Conservation (phyloP, 2,329 filamentous ascomycete species). For the Hypoxylon sp. region DNA sequence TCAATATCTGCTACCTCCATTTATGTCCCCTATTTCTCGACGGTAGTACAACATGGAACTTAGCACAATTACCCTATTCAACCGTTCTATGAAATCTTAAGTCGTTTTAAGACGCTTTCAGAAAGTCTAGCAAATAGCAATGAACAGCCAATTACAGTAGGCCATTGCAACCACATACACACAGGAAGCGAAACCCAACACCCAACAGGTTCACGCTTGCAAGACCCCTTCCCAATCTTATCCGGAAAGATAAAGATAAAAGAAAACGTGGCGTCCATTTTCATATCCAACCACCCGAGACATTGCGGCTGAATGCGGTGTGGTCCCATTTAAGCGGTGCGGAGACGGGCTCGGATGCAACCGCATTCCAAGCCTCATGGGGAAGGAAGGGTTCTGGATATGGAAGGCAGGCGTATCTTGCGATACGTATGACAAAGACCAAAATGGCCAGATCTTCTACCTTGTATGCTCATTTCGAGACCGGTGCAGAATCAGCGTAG, state of each 20-base stretch:
- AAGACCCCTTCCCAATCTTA: not conserved
- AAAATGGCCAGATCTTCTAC: not conserved
- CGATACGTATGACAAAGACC: not conserved
- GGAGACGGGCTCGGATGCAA: not conserved
- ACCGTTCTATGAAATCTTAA: too few species aligned
- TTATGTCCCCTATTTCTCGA: not conserved
- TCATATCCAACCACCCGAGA: not conserved
- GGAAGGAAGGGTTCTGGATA: not conserved
- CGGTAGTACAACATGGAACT: too few species aligned
- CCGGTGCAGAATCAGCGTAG: not conserved
- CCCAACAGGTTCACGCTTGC: not conserved
- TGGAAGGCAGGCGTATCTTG: not conserved
- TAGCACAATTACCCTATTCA: too few species aligned
- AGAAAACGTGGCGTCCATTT: not conserved
- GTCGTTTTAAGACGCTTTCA: too few species aligned
- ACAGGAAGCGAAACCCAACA: not conserved
- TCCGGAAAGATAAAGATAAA: not conserved
- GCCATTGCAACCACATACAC: not conserved
- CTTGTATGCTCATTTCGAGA: not conserved
- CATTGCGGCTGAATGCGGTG: not conserved
- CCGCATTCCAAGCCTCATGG: not conserved
- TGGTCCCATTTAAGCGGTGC: not conserved
- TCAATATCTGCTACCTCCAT: not conserved
- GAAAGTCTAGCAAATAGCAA: not conserved
- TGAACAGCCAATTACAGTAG: not conserved